Base-by-base conservation (phyloP, 2,329 filamentous ascomycete genomes). In the Alternaria angustiovoidea region DNA sequence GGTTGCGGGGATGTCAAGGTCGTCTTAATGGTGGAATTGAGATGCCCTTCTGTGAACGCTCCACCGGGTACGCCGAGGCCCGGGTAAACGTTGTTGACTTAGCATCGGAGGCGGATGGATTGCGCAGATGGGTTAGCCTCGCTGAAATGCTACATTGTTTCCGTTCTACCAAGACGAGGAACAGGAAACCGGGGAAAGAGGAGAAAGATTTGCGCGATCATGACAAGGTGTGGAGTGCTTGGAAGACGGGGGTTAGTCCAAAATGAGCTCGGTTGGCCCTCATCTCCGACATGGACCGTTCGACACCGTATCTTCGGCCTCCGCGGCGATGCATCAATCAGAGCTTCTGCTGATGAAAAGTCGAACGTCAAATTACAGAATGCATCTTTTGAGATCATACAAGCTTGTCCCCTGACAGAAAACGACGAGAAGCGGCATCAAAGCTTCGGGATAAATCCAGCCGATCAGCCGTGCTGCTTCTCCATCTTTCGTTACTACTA, bases 21-120 rank as follows among this genome's bases (percentile, higher is more conserved):
- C 24, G 22, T 55, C 57, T 48, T 26, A 63, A 63, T 63, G 61
- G 61, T 63, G 61, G 61, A 61, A 63, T 61, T 61, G 46, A 34
- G 38, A 53, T 51, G 28, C 41, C 55, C 57, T 51, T 51, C 44
- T 47, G 51, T 38, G 54, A 26, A 56, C 53, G 57, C 41, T 43
- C 49, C 52, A 51, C 61, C n/a, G 36, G 41, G 32, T 46, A 57
- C 49, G 44, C 61, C 57, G 53, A 61, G 57, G 51, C 53, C 52
- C 57, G 61, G 61, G 44, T 59, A 59, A 59, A 59, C 46, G 42
- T 26, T 18, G 54, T 36, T 12, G 43, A 56, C 36, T 12, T 39
- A 43, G 14, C 42, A 46, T 57, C 48, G 48, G 53, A 47, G 44
- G 51, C 61, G 61, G 61, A 57, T 44, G 61, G 53, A 41, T 54